These are phyloP conservation scores for Colletotrichum spaethianum DNA, from an alignment of 2,329 filamentous ascomycete genomes.

Conservation along the genomic window DNA sequence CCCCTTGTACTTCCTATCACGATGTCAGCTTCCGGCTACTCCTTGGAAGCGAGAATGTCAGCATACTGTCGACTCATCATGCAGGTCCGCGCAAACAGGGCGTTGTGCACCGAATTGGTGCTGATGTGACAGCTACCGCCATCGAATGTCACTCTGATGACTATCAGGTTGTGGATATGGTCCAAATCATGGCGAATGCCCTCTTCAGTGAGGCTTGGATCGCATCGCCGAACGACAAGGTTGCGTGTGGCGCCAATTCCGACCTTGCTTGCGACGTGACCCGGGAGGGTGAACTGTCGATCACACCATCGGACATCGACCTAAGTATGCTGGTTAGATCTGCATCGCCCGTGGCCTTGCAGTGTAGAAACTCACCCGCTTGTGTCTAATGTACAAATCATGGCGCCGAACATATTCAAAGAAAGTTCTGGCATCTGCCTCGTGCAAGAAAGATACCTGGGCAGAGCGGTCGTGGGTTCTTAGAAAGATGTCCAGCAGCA, in stretches of 20 bases:
- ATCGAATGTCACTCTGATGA: conserved; percentile 75
- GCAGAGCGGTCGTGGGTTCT: conserved; percentile 71
- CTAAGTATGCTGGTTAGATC: conserved; percentile 57
- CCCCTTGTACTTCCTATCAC: conserved; percentile 75
- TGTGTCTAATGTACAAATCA: conserved; percentile 78
- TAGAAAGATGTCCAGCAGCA: conserved; percentile 78
- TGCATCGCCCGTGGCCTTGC: not conserved
- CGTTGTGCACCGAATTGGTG: conserved; percentile 83
- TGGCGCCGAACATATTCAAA: conserved; percentile 74
- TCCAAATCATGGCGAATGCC: conserved; percentile 81
- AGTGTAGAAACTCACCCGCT: conserved; percentile 64
- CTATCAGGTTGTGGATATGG: conserved; percentile 84
- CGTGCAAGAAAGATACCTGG: conserved; percentile 79
- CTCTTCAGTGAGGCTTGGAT: conserved; percentile 71
- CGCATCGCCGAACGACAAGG: conserved; percentile 75
- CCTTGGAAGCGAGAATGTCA: not conserved
- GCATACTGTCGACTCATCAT: conserved; percentile 76
- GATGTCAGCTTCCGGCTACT: conserved; percentile 46
- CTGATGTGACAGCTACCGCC: conserved; percentile 76
- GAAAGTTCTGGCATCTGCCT: conserved; percentile 74
- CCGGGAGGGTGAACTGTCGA: conserved; percentile 76
- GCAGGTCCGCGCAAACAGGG: conserved; percentile 82
- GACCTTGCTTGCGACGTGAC: conserved; percentile 76
- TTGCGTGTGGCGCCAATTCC: conserved; percentile 79
- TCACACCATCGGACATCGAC: conserved; percentile 79